A percentile compares a stretch with the other conserved stretches of the same genome.
phyloP scores from a whole-genome alignment of 441 rosid genomes.

The Monsonia emarginata region DNA sequence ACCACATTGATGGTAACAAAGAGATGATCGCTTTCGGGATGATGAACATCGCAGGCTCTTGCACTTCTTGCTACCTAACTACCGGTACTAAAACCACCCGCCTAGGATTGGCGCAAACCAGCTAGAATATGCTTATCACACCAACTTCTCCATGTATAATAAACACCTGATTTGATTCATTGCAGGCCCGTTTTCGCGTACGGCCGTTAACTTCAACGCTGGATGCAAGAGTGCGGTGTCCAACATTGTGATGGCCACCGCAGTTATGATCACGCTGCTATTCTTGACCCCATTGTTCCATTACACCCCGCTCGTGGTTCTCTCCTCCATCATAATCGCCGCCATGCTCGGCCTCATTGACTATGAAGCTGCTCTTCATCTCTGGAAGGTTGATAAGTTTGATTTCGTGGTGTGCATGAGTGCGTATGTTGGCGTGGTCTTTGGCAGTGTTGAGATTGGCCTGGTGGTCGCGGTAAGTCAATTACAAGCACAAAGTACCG shows the following conservation, averaged over 20 bases:
- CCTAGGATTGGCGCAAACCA: no score
- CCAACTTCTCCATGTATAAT: no score
- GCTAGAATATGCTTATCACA: no score
- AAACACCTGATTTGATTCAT: no score
- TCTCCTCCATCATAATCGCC: slow-evolving; percentile 74
- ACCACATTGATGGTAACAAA: slow-evolving; percentile 52
- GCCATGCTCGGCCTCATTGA: slow-evolving; percentile 80
- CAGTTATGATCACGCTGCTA: slow-evolving; percentile 70
- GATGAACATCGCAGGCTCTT: slow-evolving; percentile 56
- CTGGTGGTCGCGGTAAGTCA: slow-evolving; percentile 53
- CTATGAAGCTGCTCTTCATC: slow-evolving; percentile 44
- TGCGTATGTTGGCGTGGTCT: slow-evolving; percentile 65
- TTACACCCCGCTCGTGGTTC: slow-evolving; percentile 75
- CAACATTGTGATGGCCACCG: slow-evolving; percentile 59
- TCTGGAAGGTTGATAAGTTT: slow-evolving; percentile 66
- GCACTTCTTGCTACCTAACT: slow-evolving; percentile 50
- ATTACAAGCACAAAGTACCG: not conserved
- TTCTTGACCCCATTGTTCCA: slow-evolving; percentile 70
- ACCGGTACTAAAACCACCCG: no score
- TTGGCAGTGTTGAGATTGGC: slow-evolving; percentile 73
- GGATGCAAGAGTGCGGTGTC: slow-evolving; percentile 67
- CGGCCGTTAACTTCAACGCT: slow-evolving; percentile 76
- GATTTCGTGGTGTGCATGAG: slow-evolving; percentile 69
- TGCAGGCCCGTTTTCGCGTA: slow-evolving; percentile 81
- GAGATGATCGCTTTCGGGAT: slow-evolving; percentile 57